Evolutionary conservation across 1,139 yeast species (phyloP).

Genomic region (Hyphopichia wangnamkhiaoensis): DNA sequence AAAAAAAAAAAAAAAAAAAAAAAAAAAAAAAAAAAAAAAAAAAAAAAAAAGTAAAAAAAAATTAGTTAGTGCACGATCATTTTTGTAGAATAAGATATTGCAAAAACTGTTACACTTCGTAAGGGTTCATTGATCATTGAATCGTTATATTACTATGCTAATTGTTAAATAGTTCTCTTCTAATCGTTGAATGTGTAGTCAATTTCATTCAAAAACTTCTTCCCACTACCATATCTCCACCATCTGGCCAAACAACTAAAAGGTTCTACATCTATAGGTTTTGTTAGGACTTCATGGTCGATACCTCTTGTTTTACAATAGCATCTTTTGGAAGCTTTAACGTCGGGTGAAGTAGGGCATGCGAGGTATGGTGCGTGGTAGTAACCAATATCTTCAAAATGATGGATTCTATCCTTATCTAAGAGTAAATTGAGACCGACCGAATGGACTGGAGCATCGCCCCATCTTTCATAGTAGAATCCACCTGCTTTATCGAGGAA

Average conservation of each 20-base stretch:
- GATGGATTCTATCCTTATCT: conserved; percentile 71
- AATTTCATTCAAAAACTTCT: conserved; percentile 45
- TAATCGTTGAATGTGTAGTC: conserved; percentile 16
- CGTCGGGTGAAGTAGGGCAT: conserved; percentile 66
- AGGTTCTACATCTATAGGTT: conserved; percentile 55
- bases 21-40: background rate
- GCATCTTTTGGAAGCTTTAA: conserved; percentile 63
- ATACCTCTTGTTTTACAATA: conserved; percentile 51
- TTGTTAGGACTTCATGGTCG: conserved; percentile 36
- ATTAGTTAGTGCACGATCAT: background rate
- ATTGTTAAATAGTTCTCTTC: background rate
- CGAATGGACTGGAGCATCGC: conserved; percentile 96
- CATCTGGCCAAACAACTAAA: conserved; percentile 80
- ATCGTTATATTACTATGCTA: background rate
- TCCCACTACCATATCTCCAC: conserved; percentile 78
- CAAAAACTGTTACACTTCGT: too few species aligned
- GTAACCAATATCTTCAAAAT: conserved; percentile 91
- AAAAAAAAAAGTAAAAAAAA: background rate
- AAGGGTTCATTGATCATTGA: too few species aligned
- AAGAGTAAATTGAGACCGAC: conserved; percentile 69
- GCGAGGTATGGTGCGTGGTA: conserved; percentile 78
- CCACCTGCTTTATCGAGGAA: conserved; percentile 75
- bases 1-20: background rate
- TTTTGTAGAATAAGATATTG: background rate
- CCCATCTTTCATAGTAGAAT: conserved; percentile 93